Evolutionary conservation across 2,329 filamentous ascomycete species (phyloP).

Genomic region (Amphichorda felina): DNA sequence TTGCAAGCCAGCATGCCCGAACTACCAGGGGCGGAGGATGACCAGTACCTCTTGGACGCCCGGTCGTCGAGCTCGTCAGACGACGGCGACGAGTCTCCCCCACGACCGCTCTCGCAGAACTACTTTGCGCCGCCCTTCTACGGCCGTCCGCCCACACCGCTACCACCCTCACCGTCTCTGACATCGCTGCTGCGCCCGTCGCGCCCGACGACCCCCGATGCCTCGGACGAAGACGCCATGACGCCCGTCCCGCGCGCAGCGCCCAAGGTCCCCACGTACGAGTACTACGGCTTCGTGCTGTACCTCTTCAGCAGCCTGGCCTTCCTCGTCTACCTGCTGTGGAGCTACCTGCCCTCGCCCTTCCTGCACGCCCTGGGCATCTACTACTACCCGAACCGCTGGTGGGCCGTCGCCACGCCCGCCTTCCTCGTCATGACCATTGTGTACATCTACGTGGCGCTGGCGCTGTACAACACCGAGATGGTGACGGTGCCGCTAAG

Average conservation of each 20-base stretch:
- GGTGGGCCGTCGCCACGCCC: slow-evolving; percentile 92
- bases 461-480: slow-evolving; percentile 83
- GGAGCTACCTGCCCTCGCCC: slow-evolving; percentile 85
- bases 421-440: slow-evolving; percentile 81
- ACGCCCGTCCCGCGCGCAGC: slow-evolving; percentile 68
- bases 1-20: background rate
- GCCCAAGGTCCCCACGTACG: slow-evolving; percentile 95
- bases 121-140: slow-evolving; percentile 80
- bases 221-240: slow-evolving; percentile 63
- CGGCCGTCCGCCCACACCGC: slow-evolving; percentile 86
- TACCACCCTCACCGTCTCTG: slow-evolving; percentile 84
- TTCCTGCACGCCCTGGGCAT: slow-evolving; percentile 90
- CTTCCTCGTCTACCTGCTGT: slow-evolving; percentile 63
- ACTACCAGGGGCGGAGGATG: slow-evolving; percentile 19
- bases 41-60: slow-evolving; percentile 20
- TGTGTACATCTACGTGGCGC: slow-evolving; percentile 86
- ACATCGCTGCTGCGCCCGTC: slow-evolving; percentile 86
- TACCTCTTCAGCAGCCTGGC: slow-evolving; percentile 79
- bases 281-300: slow-evolving; percentile 97
- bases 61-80: slow-evolving; percentile 6
- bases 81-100: slow-evolving; percentile 18
- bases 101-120: slow-evolving; percentile 36
- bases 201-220: slow-evolving; percentile 86
- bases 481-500: slow-evolving; percentile 72
- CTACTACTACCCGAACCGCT: slow-evolving; percentile 92